Conservation (phyloP, 2,329 filamentous ascomycete genomes). For the Cytospora piceicola region DNA sequence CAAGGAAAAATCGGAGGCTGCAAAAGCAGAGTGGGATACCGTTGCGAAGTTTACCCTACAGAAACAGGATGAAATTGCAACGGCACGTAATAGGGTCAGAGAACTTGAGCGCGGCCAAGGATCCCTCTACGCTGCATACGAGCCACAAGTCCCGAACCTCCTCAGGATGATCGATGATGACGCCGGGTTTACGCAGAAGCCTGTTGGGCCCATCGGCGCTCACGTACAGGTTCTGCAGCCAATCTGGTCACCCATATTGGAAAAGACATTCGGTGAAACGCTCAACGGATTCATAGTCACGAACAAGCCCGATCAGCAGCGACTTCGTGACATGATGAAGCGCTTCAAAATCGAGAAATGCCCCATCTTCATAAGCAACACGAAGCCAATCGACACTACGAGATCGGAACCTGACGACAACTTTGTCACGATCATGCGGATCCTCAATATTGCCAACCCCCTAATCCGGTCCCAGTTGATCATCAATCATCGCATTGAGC, state of each 20-base stretch:
- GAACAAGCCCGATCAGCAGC: slow-evolving; percentile 73
- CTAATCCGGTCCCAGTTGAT: slow-evolving; percentile 80
- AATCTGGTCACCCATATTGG: slow-evolving; percentile 82
- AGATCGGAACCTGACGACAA: slow-evolving; percentile 73
- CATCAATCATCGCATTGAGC: slow-evolving; percentile 81
- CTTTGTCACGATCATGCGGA: slow-evolving; percentile 78
- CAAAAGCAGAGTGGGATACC: slow-evolving; percentile 39
- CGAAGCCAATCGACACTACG: slow-evolving; percentile 58
- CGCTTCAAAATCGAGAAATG: slow-evolving; percentile 51
- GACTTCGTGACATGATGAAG: slow-evolving; percentile 68
- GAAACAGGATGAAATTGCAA: slow-evolving; percentile 59
- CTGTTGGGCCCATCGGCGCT: slow-evolving; percentile 82
- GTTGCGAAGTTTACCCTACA: slow-evolving; percentile 40
- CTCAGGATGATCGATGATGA: slow-evolving; percentile 73
- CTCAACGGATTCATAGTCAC: slow-evolving; percentile 82
- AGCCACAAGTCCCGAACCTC: slow-evolving; percentile 63
- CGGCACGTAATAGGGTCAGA: slow-evolving; percentile 54
- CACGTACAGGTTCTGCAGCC: slow-evolving; percentile 77
- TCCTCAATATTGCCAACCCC: slow-evolving; percentile 80
- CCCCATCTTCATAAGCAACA: slow-evolving; percentile 68
- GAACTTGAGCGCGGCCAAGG: slow-evolving; percentile 61
- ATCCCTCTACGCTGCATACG: slow-evolving; percentile 67
- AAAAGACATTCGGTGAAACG: slow-evolving; percentile 71
- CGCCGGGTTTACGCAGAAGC: slow-evolving; percentile 67
- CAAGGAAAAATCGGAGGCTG: slow-evolving; percentile 39